Evolutionary conservation across 1,284 basidiomycete genomes (phyloP).

Genomic region (Papiliotrema fonsecae): DNA sequence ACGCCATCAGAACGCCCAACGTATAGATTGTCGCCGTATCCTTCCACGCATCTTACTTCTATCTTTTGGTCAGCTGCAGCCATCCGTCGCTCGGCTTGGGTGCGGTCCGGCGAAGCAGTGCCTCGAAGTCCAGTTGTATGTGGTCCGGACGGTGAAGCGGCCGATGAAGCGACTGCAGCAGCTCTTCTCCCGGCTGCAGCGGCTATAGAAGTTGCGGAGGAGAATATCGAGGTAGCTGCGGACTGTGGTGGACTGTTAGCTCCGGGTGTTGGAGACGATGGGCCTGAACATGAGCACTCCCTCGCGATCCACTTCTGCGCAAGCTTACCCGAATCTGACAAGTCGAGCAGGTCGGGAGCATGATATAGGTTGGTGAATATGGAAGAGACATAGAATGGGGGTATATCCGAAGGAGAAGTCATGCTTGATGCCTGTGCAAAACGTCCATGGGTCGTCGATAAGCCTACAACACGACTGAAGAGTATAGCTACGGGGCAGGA

Average conservation of each 20-base stretch:
- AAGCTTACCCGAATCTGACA: slow-evolving; percentile 28
- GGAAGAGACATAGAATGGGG: slow-evolving; percentile 38
- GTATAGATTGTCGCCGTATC: slow-evolving; percentile 46
- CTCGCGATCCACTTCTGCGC: neutral
- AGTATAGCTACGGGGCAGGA: too few species aligned
- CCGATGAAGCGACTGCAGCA: slow-evolving; percentile 20
- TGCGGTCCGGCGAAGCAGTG: slow-evolving; percentile 7
- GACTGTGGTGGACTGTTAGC: slow-evolving; percentile 6
- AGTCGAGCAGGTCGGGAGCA: slow-evolving; percentile 39
- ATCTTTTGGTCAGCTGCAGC: slow-evolving; percentile 1
- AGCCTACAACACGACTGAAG: too few species aligned
- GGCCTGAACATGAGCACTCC: slow-evolving; percentile 8
- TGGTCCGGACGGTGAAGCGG: slow-evolving; percentile 9
- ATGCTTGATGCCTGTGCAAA: neutral
- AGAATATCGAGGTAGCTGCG: slow-evolving; percentile 23
- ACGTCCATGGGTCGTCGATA: neutral
- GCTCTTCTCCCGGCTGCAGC: slow-evolving; percentile 33
- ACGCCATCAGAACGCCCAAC: slow-evolving; percentile 46
- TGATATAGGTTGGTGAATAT: slow-evolving; percentile 38
- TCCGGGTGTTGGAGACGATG: slow-evolving; percentile 13
- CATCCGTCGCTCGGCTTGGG: neutral
- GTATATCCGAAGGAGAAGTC: slow-evolving; percentile 1
- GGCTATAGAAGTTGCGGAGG: slow-evolving; percentile 36
- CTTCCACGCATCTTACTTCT: slow-evolving; percentile 42
- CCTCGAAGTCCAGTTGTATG: slow-evolving; percentile 1